These are phyloP conservation scores for Candida dubliniensis DNA, from an alignment of 1,139 yeast species.

Conservation along the genomic window DNA sequence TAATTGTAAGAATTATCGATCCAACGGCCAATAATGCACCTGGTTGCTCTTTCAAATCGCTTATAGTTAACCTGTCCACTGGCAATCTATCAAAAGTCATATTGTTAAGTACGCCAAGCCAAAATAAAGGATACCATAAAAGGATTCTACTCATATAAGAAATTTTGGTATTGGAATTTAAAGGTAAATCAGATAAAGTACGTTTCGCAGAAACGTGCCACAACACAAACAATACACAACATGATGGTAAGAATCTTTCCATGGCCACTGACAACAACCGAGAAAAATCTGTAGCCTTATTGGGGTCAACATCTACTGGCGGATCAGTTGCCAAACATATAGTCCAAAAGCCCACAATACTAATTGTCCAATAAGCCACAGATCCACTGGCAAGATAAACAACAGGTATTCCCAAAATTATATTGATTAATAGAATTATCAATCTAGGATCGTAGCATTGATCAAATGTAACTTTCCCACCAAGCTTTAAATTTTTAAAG, in stretches of 20 bases:
- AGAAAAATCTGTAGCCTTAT: conserved; percentile 53
- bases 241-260: conserved; percentile 72
- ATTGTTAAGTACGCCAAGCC: conserved; percentile 85
- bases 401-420: conserved; percentile 60
- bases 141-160: conserved; percentile 54
- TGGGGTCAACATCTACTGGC: conserved; percentile 60
- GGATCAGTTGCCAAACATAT: conserved; percentile 81
- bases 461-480: conserved; percentile 20
- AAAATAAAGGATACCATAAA: conserved; percentile 77
- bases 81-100: conserved; percentile 87
- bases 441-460: conserved; percentile 72
- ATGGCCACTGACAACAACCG: conserved; percentile 68
- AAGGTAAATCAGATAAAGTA: conserved; percentile 25
- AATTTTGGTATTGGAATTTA: conserved; percentile 25
- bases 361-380: conserved; percentile 60
- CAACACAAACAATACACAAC: conserved; percentile 70
- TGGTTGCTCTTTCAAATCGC: conserved; percentile 70
- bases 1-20: conserved; percentile 45
- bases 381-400: conserved; percentile 56
- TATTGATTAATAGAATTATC: conserved; percentile 54
- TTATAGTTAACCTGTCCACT: conserved; percentile 73
- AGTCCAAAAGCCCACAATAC: conserved; percentile 83
- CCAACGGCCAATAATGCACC: conserved; percentile 74
- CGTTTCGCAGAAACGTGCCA: conserved; percentile 57
- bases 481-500: conserved; percentile 42